Base-by-base conservation (phyloP, 768 basidiomycete genomes). In the Trichaptum fuscoviolaceum region DNA sequence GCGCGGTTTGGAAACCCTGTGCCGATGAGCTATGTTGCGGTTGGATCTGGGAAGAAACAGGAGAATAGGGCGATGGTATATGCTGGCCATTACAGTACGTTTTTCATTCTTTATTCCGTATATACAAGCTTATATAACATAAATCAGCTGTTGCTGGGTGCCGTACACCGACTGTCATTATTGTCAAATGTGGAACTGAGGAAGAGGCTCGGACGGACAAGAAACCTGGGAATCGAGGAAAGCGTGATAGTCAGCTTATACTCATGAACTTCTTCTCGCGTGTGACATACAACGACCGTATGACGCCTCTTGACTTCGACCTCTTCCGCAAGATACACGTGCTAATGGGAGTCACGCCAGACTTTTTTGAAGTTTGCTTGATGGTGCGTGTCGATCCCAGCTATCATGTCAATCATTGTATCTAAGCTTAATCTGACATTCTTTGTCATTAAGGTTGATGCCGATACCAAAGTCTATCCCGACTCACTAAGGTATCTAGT, bases 211-310 rank as follows among this genome's bases (percentile, higher is more conserved):
- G 81, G 12, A 81, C 83, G 7, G 95, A 96, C 70, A 92, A 90
- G 80, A 99, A 99, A 74, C 94, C 96, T 1, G 97, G 97, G 26
- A 99, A 99, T 79, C 87, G 97, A 70, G 97, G 97, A 71, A 99
- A 99, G 77, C 91, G 97, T 58, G 97, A 99, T 80, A 95, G 93
- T 77, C 97, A 99, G 75, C 89, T 99, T 70, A 93, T 99, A 73
- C 84, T 99, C 72, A 99, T 99, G 97, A 97, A 98, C 80, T 99
- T 99, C 77, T 99, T 99, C 81, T 96, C 95, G 62, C 89, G 93
- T 60, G 97, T 99, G 72, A 99, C 97, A 20, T 99, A 99, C 79
- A 99, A 99, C 76, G 97, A 99, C 75, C 92, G 96, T 67, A 99
- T 99, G 96, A 86, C 86, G 27, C 97, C 97, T 7, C 85, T 99